These are phyloP conservation scores for Paxillus ammoniavirescens DNA, from an alignment of 768 basidiomycete species.

Conservation along the genomic window DNA sequence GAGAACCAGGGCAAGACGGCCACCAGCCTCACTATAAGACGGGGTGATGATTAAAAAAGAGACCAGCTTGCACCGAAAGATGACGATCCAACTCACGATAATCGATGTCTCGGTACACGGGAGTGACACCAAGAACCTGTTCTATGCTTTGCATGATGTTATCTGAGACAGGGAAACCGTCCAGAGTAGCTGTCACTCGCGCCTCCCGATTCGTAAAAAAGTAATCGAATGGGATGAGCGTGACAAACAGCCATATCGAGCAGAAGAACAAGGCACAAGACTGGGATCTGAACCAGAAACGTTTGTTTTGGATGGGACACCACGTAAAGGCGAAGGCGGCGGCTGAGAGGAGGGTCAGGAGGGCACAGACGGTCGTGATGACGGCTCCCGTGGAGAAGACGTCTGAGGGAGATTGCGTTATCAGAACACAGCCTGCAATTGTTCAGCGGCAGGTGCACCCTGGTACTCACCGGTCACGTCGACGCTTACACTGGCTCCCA, in stretches of 20 bases:
- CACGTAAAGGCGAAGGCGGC: slow-evolving; percentile 26
- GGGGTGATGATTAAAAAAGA: background rate
- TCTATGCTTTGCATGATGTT: slow-evolving; percentile 37
- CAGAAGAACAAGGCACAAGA: slow-evolving; percentile 40
- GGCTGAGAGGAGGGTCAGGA: slow-evolving; percentile 32
- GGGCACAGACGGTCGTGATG: slow-evolving; percentile 33
- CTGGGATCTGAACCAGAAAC: slow-evolving; percentile 29
- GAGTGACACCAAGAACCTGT: slow-evolving; percentile 36
- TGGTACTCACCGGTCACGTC: slow-evolving; percentile 12
- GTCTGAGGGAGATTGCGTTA: slow-evolving; percentile 27
- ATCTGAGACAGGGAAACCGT: slow-evolving; percentile 34
- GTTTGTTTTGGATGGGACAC: slow-evolving; percentile 3
- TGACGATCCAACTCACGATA: slow-evolving; percentile 41
- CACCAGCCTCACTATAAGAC: slow-evolving; percentile 42
- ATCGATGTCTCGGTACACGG: slow-evolving; percentile 42
- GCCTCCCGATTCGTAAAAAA: slow-evolving; percentile 46
- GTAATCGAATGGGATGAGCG: slow-evolving; percentile 46
- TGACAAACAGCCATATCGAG: slow-evolving; percentile 46
- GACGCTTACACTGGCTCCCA: slow-evolving; percentile 6
- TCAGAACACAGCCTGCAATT: background rate
- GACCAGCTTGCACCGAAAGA: background rate
- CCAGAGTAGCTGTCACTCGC: slow-evolving; percentile 43
- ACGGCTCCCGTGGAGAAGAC: slow-evolving; percentile 39
- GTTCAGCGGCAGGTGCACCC: background rate
- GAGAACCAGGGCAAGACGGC: slow-evolving; percentile 57